Conservation (phyloP, 148 eudicot genomes). For the Chenopodium berlandieri region DNA sequence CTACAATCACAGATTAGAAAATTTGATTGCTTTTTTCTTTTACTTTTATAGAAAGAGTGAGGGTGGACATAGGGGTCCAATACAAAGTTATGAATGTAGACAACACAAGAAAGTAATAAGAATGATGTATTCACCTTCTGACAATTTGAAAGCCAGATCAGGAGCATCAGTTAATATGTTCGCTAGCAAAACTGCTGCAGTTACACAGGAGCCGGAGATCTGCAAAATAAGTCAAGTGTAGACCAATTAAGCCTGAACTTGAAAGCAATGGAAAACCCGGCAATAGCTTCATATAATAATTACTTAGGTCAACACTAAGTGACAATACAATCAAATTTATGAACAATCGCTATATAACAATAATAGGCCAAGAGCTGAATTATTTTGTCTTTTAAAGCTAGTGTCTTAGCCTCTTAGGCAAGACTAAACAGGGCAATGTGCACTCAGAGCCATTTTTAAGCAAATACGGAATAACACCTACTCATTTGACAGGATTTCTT, state of each 20-base stretch:
- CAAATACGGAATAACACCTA: neutral
- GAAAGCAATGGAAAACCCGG: neutral
- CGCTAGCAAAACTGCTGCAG: slow-evolving; percentile 80
- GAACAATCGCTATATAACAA: neutral
- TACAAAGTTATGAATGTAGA: neutral
- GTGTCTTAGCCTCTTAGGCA: neutral
- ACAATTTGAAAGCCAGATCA: slow-evolving; percentile 52
- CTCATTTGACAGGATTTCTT: neutral
- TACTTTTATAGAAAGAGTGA: neutral
- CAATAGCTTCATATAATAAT: neutral
- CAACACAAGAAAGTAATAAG: neutral
- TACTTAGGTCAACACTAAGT: neutral
- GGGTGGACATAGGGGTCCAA: neutral
- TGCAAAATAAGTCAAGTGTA: slow-evolving; percentile 33
- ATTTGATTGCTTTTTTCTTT: neutral
- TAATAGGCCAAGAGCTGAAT: neutral
- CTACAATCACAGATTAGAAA: neutral
- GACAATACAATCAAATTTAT: neutral
- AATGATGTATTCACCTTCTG: slow-evolving; percentile 56
- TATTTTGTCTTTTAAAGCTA: too few species aligned
- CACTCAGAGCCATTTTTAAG: neutral
- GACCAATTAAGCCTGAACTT: neutral
- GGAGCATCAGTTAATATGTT: slow-evolving; percentile 73
- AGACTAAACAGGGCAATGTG: neutral
- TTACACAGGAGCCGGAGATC: slow-evolving; percentile 83